A percentile compares a stretch with the other conserved stretches of the same genome.
phyloP scores from a whole-genome alignment of 768 basidiomycete genomes.

The Amanita jacksonii region DNA sequence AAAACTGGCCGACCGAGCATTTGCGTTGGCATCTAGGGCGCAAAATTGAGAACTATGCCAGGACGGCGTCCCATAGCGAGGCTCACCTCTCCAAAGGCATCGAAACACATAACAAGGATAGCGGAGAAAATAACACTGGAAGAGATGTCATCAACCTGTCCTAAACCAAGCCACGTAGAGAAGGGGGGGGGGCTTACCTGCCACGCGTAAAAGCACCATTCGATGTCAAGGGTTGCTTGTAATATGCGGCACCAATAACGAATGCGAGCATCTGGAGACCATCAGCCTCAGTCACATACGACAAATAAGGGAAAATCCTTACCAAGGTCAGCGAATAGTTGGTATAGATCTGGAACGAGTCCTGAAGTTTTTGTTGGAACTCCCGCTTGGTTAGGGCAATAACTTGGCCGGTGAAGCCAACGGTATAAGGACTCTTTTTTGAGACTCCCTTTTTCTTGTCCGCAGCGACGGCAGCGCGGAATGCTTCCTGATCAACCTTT shows the following conservation, averaged over 20 bases:
- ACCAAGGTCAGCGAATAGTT: slow-evolving; percentile 55
- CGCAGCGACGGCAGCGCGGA: slow-evolving; percentile 62
- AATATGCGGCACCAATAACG: slow-evolving; percentile 67
- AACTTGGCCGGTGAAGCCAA: slow-evolving; percentile 70
- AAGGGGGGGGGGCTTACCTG: slow-evolving; percentile 23
- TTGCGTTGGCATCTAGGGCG: slow-evolving; percentile 55
- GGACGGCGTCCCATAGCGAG: not conserved
- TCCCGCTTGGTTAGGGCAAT: slow-evolving; percentile 60
- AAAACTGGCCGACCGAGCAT: slow-evolving; percentile 76
- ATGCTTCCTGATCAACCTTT: slow-evolving; percentile 61
- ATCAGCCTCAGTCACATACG: slow-evolving; percentile 7
- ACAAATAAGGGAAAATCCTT: slow-evolving; percentile 15
- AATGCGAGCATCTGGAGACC: slow-evolving; percentile 39
- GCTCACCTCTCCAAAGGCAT: slow-evolving; percentile 62
- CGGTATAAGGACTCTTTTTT: slow-evolving; percentile 73
- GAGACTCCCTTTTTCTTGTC: slow-evolving; percentile 76
- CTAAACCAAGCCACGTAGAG: not conserved
- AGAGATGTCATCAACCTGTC: not conserved
- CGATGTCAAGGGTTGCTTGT: slow-evolving; percentile 61
- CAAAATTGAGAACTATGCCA: slow-evolving; percentile 10
- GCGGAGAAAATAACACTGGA: slow-evolving; percentile 62
- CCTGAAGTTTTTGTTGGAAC: slow-evolving; percentile 66
- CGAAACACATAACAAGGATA: slow-evolving; percentile 56
- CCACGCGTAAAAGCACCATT: slow-evolving; percentile 84
- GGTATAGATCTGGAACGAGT: slow-evolving; percentile 68